Percentiles rank a stretch among this genome's conserved stretches.
These are phyloP conservation scores for Xylariomycetidae sp. DNA, from an alignment of 2,329 filamentous ascomycete species.

Conservation along the genomic window DNA sequence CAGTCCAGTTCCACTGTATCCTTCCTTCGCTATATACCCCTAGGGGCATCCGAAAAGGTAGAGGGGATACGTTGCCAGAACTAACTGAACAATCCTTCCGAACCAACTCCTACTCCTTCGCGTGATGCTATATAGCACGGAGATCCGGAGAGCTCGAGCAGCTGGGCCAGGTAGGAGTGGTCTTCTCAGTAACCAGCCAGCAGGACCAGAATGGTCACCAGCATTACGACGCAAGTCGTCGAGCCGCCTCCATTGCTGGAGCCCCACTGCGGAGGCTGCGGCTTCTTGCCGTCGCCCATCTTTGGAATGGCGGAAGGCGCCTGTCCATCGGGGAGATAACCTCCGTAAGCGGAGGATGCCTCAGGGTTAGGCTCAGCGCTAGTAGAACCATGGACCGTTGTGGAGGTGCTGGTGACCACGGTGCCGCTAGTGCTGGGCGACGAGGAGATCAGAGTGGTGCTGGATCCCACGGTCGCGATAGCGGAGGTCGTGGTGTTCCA, in stretches of 20 bases:
- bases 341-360: not conserved
- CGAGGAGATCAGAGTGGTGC: not conserved
- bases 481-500: not conserved
- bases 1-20: too few species aligned
- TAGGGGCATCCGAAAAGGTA: too few species aligned
- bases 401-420: not conserved
- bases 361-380: too few species aligned
- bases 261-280: constrained; percentile 4
- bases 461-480: not conserved
- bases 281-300: constrained; percentile 7
- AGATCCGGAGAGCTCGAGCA: too few species aligned
- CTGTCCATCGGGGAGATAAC: not conserved
- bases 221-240: constrained; percentile 14
- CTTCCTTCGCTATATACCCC: too few species aligned
- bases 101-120: too few species aligned
- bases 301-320: constrained; percentile 3
- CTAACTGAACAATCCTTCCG: too few species aligned
- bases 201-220: constrained; percentile 12
- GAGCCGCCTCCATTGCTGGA: constrained; percentile 4
- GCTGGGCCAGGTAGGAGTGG: too few species aligned
- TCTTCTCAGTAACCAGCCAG: too few species aligned
- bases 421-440: not conserved
- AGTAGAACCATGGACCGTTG: not conserved
- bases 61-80: too few species aligned
- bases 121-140: too few species aligned